Base-by-base conservation (phyloP, 2,329 filamentous ascomycete species). In the Claviceps digitariae region DNA sequence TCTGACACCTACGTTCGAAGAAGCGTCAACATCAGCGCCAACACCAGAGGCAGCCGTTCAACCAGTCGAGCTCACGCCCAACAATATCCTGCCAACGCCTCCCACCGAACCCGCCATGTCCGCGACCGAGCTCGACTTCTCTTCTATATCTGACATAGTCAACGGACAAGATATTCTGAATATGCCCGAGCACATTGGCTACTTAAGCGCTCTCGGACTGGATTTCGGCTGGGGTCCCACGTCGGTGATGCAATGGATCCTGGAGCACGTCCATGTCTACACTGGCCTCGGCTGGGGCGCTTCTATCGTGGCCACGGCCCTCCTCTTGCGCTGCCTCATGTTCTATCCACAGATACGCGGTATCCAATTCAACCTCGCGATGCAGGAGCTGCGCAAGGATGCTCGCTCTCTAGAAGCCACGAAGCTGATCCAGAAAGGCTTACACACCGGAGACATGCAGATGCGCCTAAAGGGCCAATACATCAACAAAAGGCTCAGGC, bases 191-290 rank as follows among this genome's bases (percentile, higher is more conserved):
- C 75, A 81, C 50, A 79, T 95, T 55, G 93, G 93, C 57, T 96
- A 90, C 63, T 74, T 98, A 55, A 81, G 87, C 60, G 77, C 81
- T 7, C 74, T 97, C 12, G 93, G 93, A 3, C 73, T 98, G 23
- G 87, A 97, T 62, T 97, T 85, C 63, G 90, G 91, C 64, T 90
- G 74, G 73, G 91, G 91, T 17, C 81, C 87, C 5, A 87, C 90
- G 0, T 72, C 83, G 4, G 59, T 81, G 17, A 82, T 93, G 67
- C 77, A 96, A 70, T 90, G 78, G 75, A 23, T 80, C 2, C 71
- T 97, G 12, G 93, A 98, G 73, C 82, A 91, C 64, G 65, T 94
- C 43, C 89, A 98, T 69, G 74, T 96, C 56, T 84, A 77, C 60
- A 72, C 68, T 1, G 88, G 85, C 38, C 69, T 88, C 53, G 87